Conservation (phyloP, 2,329 filamentous ascomycete species). For the Colletotrichum cereale region DNA sequence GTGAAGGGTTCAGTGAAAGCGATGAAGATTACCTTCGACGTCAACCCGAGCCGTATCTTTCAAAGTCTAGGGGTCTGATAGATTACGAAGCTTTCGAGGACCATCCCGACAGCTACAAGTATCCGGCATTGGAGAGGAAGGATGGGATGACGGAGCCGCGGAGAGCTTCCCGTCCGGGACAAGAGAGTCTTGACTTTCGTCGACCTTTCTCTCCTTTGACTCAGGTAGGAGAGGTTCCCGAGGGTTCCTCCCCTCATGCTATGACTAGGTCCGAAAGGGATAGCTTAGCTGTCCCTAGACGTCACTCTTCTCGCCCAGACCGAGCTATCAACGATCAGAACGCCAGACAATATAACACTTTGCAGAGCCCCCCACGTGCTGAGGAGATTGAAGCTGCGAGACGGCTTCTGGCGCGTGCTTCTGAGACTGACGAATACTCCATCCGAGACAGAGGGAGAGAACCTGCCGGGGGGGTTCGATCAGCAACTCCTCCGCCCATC, state of each 20-base stretch:
- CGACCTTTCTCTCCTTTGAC: conserved; percentile 14
- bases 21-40: conserved; percentile 11
- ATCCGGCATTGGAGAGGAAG: background rate
- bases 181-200: conserved; percentile 9
- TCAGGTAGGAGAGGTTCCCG: conserved; percentile 13
- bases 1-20: conserved; percentile 10
- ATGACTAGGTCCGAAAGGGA: conserved; percentile 6
- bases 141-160: background rate
- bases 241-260: background rate
- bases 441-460: background rate
- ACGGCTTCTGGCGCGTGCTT: conserved; percentile 26
- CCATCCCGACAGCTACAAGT: background rate
- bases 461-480: background rate
- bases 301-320: conserved; percentile 25
- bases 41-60: conserved; percentile 8
- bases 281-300: background rate
- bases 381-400: conserved; percentile 33
- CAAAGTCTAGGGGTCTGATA: conserved; percentile 14
- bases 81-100: background rate
- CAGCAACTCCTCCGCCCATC: conserved; percentile 37
- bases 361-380: conserved; percentile 23
- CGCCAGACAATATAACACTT: conserved; percentile 11
- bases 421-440: conserved; percentile 10
- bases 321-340: conserved; percentile 15
- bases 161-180: background rate